These are phyloP conservation scores for Geotrichum fermentans DNA, from an alignment of 1,139 yeast species.

Conservation along the genomic window DNA sequence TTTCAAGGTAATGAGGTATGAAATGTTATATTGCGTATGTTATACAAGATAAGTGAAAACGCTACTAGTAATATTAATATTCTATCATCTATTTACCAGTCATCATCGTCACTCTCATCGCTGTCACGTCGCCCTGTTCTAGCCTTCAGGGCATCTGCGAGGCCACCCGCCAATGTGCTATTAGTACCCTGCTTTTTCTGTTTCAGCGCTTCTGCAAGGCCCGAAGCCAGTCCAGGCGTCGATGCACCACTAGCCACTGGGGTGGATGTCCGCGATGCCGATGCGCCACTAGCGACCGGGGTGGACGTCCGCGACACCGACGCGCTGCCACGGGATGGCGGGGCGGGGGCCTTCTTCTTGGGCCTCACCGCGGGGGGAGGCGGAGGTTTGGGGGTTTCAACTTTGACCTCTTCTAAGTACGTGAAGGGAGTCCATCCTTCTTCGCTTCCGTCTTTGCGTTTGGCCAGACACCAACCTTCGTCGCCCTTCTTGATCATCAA, in stretches of 20 bases:
- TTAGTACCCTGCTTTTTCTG: constrained; percentile 59
- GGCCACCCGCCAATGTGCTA: constrained; percentile 72
- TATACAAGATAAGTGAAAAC: too few relatives aligned
- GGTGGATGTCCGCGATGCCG: too few relatives aligned
- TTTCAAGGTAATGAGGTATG: too few relatives aligned
- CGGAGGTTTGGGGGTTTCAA: constrained; percentile 4
- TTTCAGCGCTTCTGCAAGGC: constrained; percentile 69
- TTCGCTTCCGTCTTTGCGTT: constrained; percentile 61
- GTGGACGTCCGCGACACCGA: constrained; percentile 12
- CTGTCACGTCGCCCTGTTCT: constrained; percentile 80
- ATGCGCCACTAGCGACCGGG: constrained; percentile 19
- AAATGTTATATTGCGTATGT: too few relatives aligned
- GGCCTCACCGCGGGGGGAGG: constrained; percentile 8
- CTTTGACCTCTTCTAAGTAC: constrained; percentile 61
- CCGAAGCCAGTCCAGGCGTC: constrained; percentile 46
- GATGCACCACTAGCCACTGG: too few relatives aligned
- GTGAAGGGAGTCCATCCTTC: constrained; percentile 99
- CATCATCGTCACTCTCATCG: constrained; percentile 66
- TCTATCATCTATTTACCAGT: constrained; percentile 34
- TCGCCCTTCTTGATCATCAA: constrained; percentile 64
- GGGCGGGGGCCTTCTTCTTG: constrained; percentile 11
- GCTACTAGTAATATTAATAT: too few relatives aligned
- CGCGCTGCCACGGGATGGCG: constrained; percentile 4
- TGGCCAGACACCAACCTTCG: constrained; percentile 90
- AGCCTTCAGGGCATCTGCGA: constrained; percentile 84